Conservation (phyloP, 306 rosid species). For the Clitoria ternatea region DNA sequence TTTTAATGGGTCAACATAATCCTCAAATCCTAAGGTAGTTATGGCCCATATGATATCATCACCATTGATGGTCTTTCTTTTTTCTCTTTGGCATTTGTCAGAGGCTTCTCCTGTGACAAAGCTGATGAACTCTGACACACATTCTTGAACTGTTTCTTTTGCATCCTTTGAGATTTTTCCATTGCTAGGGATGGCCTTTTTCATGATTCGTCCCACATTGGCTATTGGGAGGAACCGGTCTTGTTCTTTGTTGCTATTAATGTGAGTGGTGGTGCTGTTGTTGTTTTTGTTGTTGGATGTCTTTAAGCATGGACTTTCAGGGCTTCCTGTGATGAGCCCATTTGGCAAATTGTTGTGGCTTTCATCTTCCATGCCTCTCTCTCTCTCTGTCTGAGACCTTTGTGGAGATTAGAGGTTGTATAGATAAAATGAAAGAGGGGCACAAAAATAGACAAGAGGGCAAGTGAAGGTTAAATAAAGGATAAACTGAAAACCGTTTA, state of each 20-base stretch:
- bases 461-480: background rate
- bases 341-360: constrained; percentile 34
- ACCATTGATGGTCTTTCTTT: constrained; percentile 59
- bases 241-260: constrained; percentile 46
- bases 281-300: background rate
- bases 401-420: constrained; percentile 19
- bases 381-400: background rate
- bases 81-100: constrained; percentile 56
- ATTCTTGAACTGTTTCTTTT: constrained; percentile 60
- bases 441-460: constrained; percentile 41
- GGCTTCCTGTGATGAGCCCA: constrained; percentile 40
- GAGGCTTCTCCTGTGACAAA: constrained; percentile 66
- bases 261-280: background rate
- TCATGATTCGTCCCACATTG: constrained; percentile 68
- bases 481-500: constrained; percentile 4
- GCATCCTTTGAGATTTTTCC: constrained; percentile 75
- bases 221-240: constrained; percentile 73
- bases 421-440: constrained; percentile 26
- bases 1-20: constrained; percentile 49
- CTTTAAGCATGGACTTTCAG: constrained; percentile 43
- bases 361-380: constrained; percentile 43
- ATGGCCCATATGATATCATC: constrained; percentile 67
- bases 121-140: constrained; percentile 66
- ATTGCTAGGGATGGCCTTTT: constrained; percentile 47
- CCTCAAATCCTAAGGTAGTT: constrained; percentile 55